A percentile compares a stretch with the other conserved stretches of the same genome.
Evolutionary conservation across 2,329 filamentous ascomycete species (phyloP).

Genomic region (Fusarium armeniacum): DNA sequence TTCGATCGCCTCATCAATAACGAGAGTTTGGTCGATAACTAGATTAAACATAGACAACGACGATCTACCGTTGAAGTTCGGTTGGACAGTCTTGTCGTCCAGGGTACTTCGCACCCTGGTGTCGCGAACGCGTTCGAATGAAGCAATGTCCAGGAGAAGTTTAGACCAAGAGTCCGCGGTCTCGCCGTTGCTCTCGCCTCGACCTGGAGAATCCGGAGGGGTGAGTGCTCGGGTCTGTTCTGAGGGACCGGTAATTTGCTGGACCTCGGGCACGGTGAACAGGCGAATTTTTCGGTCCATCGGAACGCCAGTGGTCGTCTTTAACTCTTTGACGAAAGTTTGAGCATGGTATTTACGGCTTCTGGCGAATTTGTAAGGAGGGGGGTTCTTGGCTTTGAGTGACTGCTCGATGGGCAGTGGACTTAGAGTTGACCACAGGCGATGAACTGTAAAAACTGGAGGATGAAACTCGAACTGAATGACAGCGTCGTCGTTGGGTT

Average conservation of each 20-base stretch:
- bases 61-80: conserved; percentile 82
- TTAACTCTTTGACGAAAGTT: conserved; percentile 81
- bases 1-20: conserved; percentile 84
- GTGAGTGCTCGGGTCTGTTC: conserved; percentile 56
- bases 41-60: conserved; percentile 77
- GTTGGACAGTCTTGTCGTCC: conserved; percentile 77
- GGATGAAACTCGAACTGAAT: conserved; percentile 87
- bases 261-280: conserved; percentile 72
- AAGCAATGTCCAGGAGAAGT: conserved; percentile 63
- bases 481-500: conserved; percentile 70
- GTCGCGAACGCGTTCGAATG: conserved; percentile 63
- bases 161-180: conserved; percentile 57
- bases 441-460: conserved; percentile 86
- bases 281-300: conserved; percentile 80
- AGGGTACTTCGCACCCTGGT: conserved; percentile 45
- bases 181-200: conserved; percentile 44
- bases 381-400: conserved; percentile 71
- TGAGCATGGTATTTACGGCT: conserved; percentile 79
- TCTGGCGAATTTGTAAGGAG: conserved; percentile 76
- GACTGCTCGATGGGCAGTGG: conserved; percentile 69
- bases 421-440: conserved; percentile 75
- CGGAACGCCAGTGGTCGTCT: conserved; percentile 76
- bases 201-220: conserved; percentile 59
- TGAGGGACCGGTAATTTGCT: conserved; percentile 53
- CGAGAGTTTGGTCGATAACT: conserved; percentile 78